Conservation (phyloP, 306 rosid genomes). For the Prunus padus region DNA sequence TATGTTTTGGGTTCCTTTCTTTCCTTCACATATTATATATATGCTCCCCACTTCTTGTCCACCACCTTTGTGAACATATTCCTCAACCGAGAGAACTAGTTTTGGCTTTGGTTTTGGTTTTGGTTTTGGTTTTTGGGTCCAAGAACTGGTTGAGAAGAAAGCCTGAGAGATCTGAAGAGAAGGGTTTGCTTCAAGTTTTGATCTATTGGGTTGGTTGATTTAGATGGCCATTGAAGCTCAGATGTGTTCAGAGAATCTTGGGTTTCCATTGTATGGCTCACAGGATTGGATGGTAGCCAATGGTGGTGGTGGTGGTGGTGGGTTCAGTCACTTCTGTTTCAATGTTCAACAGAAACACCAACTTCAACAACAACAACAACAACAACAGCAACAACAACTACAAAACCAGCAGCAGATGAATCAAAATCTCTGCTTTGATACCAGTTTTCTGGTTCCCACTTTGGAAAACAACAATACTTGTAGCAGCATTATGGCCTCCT, state of each 20-base stretch:
- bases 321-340: conserved; percentile 30
- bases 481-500: conserved; percentile 15
- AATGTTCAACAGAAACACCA: conserved; percentile 38
- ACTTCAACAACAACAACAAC: conserved; percentile 24
- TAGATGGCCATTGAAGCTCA: conserved; percentile 69
- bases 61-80: conserved; percentile 19
- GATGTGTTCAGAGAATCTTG: conserved; percentile 36
- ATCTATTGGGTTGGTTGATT: neutral
- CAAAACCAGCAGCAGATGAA: conserved; percentile 22
- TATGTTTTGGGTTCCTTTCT: too few species aligned
- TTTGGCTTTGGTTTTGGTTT: too few species aligned
- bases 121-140: neutral
- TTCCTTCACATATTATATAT: conserved; percentile 10
- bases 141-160: neutral
- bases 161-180: neutral
- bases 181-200: neutral
- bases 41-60: conserved; percentile 17
- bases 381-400: conserved; percentile 21
- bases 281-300: conserved; percentile 31
- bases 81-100: neutral
- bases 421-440: conserved; percentile 14
- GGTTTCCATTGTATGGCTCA: conserved; percentile 39
- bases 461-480: conserved; percentile 7
- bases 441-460: conserved; percentile 13
- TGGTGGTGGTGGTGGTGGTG: conserved; percentile 20